Conservation (phyloP, 768 basidiomycete genomes). For the Paxillus rubicundulus region DNA sequence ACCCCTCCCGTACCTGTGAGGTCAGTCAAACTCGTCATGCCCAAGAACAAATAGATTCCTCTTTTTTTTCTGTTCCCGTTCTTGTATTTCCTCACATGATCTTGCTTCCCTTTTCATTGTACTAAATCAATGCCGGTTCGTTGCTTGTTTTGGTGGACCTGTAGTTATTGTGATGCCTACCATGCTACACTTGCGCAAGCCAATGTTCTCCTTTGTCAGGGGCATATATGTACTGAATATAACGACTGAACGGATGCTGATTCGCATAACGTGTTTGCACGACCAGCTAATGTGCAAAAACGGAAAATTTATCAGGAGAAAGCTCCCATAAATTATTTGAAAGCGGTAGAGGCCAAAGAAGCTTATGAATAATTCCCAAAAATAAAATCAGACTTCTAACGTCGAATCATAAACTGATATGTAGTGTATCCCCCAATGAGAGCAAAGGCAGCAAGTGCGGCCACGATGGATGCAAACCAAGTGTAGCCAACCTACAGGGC, state of each 20-base stretch:
- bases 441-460: conserved; percentile 76
- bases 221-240: conserved; percentile 4
- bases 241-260: not conserved
- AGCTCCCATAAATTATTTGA: not conserved
- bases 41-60: conserved; percentile 28
- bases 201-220: not conserved
- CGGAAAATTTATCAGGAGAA: not conserved
- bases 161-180: not conserved
- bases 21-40: conserved; percentile 28
- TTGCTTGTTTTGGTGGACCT: not conserved
- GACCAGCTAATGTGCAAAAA: not conserved
- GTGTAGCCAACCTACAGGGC: conserved; percentile 53
- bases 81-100: not conserved
- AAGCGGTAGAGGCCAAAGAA: too few species aligned
- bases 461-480: conserved; percentile 92
- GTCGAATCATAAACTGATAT: conserved; percentile 69
- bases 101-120: not conserved
- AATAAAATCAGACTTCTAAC: conserved; percentile 14
- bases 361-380: not conserved
- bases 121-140: not conserved
- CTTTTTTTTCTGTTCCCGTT: not conserved
- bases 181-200: not conserved
- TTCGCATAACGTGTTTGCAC: not conserved
- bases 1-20: conserved; percentile 29
- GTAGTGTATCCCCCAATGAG: conserved; percentile 76